These are phyloP conservation scores for Claviceps sorghi DNA, from an alignment of 2,329 filamentous ascomycete genomes.

Conservation along the genomic window DNA sequence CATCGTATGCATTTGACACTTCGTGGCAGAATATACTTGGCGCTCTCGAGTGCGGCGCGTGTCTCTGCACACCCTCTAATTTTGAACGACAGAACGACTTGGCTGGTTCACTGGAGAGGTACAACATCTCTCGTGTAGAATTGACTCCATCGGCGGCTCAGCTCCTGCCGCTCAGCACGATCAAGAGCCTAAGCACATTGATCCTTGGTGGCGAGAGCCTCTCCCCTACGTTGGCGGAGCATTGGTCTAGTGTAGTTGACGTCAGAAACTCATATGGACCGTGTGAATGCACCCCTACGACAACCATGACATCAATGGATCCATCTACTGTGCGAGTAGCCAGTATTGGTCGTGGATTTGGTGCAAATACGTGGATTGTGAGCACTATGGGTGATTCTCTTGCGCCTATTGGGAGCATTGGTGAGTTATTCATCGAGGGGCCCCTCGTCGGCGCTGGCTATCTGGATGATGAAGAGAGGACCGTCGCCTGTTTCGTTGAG, in stretches of 20 bases:
- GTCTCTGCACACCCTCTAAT: slow-evolving; percentile 4
- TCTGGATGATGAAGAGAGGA: slow-evolving; percentile 10
- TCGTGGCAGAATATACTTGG: slow-evolving; percentile 2
- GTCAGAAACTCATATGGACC: slow-evolving; percentile 5
- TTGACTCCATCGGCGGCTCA: slow-evolving; percentile 3
- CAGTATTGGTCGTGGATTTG: neutral
- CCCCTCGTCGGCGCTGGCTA: slow-evolving; percentile 13
- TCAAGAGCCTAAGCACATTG: neutral
- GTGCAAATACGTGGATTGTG: slow-evolving; percentile 11
- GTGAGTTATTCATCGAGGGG: slow-evolving; percentile 16
- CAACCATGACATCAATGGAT: neutral
- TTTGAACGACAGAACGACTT: slow-evolving; percentile 1
- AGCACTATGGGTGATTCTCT: slow-evolving; percentile 5
- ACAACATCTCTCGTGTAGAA: neutral
- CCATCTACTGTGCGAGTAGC: neutral
- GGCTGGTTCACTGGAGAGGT: neutral
- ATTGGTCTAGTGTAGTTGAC: neutral
- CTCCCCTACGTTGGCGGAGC: neutral
- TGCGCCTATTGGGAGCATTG: slow-evolving; percentile 10
- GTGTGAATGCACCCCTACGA: slow-evolving; percentile 2
- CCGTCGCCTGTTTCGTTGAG: slow-evolving; percentile 8
- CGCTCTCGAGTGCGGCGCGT: slow-evolving; percentile 4
- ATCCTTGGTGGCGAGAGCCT: slow-evolving; percentile 2
- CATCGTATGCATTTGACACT: slow-evolving; percentile 6
- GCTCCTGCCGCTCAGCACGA: neutral